Base-by-base conservation (phyloP, 305 asterid species). In the Fraxinus sp. region DNA sequence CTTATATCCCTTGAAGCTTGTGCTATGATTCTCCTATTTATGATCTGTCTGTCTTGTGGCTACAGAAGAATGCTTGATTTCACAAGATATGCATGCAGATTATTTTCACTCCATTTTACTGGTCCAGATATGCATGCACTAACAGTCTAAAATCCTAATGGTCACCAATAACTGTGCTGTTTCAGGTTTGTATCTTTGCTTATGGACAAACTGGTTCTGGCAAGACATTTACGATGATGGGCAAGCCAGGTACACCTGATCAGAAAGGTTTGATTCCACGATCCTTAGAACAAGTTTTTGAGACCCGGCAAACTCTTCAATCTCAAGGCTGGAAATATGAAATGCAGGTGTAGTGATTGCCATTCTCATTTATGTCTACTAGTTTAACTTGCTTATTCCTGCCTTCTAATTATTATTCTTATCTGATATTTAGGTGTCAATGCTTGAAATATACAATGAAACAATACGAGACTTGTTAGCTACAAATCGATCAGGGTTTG, bases 131-230 rank as follows among this genome's bases (percentile, higher is more conserved):
- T 39, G 76, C 55, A 55, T 3, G 74, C 44, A 13, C 33, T 72
- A 1, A 35, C 80, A 39, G 49, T 39, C 49, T 39, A 39, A 8
- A 39, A 41, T 59, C 13, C 39, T 84, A 4, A 70, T 30, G 59
- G 68, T 78, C 71, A 11, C 81, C 79, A 16, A 52, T 52, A 7
- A 32, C 4, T 11, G n/a, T 30, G 64, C n/a, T 62, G 2, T 52
- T 7, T 82, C 90, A 97, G 99, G 99, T 97, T 59, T 97, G 98
- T 77, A 97, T 95, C 49, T 97, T 97, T 89, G 99, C 99, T 13
- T 97, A 97, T 66, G 99, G 98, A 55, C 99, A 97, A 87, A 95
- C 99, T 26, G 98, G 99, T 57, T 97, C 98, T 20, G 99, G 98
- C 30, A 97, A 97, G 89, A 97, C 99, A 0, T 88, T 92, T 81